Evolutionary conservation across 257 asterid species (phyloP).

Genomic region (Salvia miltiorrhiza): DNA sequence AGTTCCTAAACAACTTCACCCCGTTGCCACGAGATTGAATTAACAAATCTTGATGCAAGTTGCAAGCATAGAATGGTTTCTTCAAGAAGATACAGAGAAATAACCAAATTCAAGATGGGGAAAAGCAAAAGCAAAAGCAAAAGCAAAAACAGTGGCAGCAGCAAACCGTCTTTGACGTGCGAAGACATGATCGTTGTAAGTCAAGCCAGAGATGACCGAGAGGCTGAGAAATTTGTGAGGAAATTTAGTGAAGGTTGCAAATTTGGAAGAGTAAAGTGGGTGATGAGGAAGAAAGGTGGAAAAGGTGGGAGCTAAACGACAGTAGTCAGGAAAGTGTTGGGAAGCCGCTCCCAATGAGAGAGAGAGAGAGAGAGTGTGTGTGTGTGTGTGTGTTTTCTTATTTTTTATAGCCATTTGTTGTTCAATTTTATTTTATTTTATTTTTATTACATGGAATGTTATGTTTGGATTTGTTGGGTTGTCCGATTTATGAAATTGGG

Average conservation of each 20-base stretch:
- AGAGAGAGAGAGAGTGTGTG: not conserved
- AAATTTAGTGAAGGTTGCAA: not conserved
- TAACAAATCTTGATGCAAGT: not conserved
- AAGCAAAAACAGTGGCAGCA: not conserved
- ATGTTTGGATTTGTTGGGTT: too few species aligned
- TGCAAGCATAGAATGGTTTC: not conserved
- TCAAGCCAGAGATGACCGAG: conserved; percentile 14
- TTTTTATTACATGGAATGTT: too few species aligned
- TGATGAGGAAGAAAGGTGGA: conserved; percentile 24
- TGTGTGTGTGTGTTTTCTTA: not conserved
- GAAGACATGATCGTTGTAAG: conserved; percentile 32
- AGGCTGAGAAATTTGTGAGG: conserved; percentile 8
- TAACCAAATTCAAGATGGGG: not conserved
- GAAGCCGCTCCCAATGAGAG: conserved; percentile 23
- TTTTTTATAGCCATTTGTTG: not conserved
- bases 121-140: not conserved
- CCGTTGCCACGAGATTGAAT: not conserved
- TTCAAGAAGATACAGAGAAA: not conserved
- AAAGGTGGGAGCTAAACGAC: conserved; percentile 29
- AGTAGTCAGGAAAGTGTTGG: conserved; percentile 24
- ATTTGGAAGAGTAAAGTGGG: conserved; percentile 20
- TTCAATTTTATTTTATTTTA: not conserved
- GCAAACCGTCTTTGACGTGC: conserved; percentile 33
- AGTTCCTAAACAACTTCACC: not conserved
- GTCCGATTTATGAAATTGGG: too few species aligned